Evolutionary conservation across 495 filamentous ascomycete genomes (phyloP).

Genomic region (Cladorrhinum samala): DNA sequence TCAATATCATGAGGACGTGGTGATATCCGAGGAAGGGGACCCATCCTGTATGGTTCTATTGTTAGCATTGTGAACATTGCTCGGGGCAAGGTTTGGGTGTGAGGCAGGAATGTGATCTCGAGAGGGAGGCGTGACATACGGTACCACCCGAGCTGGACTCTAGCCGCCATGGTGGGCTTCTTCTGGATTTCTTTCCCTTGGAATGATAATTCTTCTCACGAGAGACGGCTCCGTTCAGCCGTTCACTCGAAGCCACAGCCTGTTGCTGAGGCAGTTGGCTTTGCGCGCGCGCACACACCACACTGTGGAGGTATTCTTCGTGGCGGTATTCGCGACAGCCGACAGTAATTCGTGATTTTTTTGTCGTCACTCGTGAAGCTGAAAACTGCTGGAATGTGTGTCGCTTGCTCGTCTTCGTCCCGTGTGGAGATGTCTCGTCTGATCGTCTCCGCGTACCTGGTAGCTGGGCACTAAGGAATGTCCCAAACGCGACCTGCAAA

Average conservation of each 20-base stretch:
- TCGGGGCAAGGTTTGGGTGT: not conserved
- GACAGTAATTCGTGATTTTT: not conserved
- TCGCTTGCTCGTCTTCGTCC: not conserved
- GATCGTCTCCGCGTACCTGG: not conserved
- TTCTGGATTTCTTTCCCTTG: not conserved
- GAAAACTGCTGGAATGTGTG: not conserved
- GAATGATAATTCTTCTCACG: not conserved
- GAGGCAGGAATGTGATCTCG: too few relatives aligned
- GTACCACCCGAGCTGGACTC: conserved; percentile 41
- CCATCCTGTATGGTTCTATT: conserved; percentile 51
- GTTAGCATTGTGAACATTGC: conserved; percentile 8
- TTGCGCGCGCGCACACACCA: not conserved
- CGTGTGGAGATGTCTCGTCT: not conserved
- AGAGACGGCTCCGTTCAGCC: not conserved
- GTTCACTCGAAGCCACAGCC: conserved; percentile 23
- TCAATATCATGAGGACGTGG: conserved; percentile 96
- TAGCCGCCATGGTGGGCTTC: conserved; percentile 19
- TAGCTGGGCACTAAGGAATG: not conserved
- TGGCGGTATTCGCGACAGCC: too few relatives aligned
- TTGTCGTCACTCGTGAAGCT: not conserved
- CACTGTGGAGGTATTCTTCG: not conserved
- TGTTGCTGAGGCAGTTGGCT: not conserved
- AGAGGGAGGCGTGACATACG: conserved; percentile 27
- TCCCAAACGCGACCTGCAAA: not conserved
- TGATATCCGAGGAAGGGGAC: conserved; percentile 97